These are phyloP conservation scores for Diplodia scrobiculata DNA, from an alignment of 2,329 filamentous ascomycete species.

Conservation along the genomic window DNA sequence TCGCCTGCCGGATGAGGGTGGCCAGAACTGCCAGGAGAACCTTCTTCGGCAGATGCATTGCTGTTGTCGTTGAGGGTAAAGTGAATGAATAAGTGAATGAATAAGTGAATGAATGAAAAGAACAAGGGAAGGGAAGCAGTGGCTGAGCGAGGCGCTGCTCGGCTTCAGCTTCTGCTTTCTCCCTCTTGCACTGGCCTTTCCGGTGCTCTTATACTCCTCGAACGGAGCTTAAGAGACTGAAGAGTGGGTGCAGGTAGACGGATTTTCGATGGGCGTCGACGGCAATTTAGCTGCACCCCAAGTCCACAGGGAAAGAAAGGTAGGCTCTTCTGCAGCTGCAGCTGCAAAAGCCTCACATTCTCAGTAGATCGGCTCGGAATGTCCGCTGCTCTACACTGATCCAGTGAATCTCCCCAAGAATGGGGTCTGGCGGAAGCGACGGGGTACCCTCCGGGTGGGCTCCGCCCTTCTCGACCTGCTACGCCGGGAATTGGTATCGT, in stretches of 20 bases:
- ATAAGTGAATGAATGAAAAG: no score
- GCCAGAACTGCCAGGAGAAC: constrained; percentile 27
- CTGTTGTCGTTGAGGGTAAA: neutral
- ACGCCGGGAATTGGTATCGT: neutral
- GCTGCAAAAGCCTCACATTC: constrained; percentile 21
- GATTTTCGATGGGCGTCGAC: neutral
- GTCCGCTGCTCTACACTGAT: neutral
- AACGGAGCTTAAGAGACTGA: neutral
- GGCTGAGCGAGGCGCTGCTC: constrained; percentile 18
- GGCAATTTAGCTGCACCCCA: constrained; percentile 19
- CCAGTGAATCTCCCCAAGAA: neutral
- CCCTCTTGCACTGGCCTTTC: neutral
- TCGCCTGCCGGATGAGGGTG: constrained; percentile 26
- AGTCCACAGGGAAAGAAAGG: neutral
- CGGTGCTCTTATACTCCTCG: constrained; percentile 7
- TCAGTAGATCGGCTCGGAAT: constrained; percentile 9
- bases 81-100: neutral
- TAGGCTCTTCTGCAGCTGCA: neutral
- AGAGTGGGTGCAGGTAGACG: neutral
- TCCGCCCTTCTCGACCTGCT: neutral
- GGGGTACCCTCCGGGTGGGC: neutral
- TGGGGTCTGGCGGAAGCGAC: neutral
- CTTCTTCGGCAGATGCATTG: constrained; percentile 23
- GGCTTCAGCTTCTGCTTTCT: constrained; percentile 22
- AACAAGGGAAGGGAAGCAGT: constrained; percentile 1